These are phyloP conservation scores for Hypoxylon sp. DNA, from an alignment of 2,329 filamentous ascomycete species.

Conservation along the genomic window DNA sequence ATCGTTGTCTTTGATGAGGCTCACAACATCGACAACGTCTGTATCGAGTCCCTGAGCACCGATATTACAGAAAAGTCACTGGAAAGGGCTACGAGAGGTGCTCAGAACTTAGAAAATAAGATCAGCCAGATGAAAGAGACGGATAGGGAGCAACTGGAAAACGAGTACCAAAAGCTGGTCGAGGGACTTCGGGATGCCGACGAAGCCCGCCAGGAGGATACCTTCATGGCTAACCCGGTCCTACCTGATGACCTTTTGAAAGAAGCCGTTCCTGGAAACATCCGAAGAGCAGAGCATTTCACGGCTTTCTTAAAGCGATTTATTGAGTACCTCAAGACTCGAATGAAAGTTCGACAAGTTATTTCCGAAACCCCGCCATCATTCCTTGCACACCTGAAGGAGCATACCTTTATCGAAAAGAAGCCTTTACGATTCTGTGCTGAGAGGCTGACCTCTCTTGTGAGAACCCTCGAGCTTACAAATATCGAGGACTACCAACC, in stretches of 20 bases:
- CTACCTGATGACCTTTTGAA: slow-evolving; percentile 94
- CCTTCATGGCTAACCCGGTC: slow-evolving; percentile 97
- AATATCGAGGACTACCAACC: slow-evolving; percentile 99
- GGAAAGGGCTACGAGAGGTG: slow-evolving; percentile 89
- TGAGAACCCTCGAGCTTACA: slow-evolving; percentile 93
- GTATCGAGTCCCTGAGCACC: slow-evolving; percentile 96
- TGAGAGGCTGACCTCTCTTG: slow-evolving; percentile 92
- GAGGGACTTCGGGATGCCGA: slow-evolving; percentile 91
- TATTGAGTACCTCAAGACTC: slow-evolving; percentile 96
- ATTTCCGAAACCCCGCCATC: slow-evolving; percentile 97
- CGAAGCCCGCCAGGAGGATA: slow-evolving; percentile 90
- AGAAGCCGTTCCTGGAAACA: slow-evolving; percentile 97
- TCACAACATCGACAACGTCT: slow-evolving; percentile 99
- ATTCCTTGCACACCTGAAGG: slow-evolving; percentile 91
- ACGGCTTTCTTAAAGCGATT: slow-evolving; percentile 95
- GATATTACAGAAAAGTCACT: slow-evolving; percentile 96
- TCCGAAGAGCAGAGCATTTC: slow-evolving; percentile 95
- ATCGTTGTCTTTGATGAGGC: slow-evolving; percentile 99
- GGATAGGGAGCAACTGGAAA: slow-evolving; percentile 93
- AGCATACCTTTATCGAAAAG: slow-evolving; percentile 97
- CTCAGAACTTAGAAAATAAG: slow-evolving; percentile 89
- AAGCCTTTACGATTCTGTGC: slow-evolving; percentile 96
- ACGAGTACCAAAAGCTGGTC: slow-evolving; percentile 95
- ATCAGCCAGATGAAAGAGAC: slow-evolving; percentile 97
- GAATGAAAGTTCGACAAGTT: slow-evolving; percentile 98